Evolutionary conservation across 148 eudicot species (phyloP).

Genomic region (Gaultheria prostrata): DNA sequence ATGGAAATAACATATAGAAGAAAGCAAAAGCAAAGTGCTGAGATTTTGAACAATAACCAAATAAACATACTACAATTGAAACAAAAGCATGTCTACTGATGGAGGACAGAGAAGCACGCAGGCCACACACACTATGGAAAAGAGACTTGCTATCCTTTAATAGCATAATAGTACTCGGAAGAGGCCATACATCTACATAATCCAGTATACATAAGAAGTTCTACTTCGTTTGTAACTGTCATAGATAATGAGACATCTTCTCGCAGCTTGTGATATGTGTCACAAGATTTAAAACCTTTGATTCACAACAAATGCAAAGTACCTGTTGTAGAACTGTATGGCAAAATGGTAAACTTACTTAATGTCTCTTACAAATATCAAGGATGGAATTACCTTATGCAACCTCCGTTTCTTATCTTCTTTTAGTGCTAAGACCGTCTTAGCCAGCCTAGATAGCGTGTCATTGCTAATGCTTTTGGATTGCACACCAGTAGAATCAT

Average conservation of each 20-base stretch:
- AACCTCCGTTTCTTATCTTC: constrained; percentile 93
- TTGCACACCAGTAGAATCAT: constrained; percentile 75
- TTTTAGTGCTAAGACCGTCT: constrained; percentile 77
- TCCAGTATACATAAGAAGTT: background rate
- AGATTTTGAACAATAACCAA: background rate
- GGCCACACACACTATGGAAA: background rate
- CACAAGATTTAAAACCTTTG: background rate
- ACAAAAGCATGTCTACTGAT: background rate
- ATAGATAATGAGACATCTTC: background rate
- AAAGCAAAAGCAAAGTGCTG: background rate
- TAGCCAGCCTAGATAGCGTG: constrained; percentile 75
- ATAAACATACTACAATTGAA: background rate
- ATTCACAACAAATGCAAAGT: background rate
- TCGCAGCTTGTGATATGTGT: background rate
- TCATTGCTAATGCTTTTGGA: constrained; percentile 96
- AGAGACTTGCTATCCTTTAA: background rate
- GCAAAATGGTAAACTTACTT: background rate
- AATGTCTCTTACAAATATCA: constrained; percentile 7
- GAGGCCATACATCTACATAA: background rate
- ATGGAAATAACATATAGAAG: background rate
- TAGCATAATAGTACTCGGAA: background rate
- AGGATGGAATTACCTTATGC: constrained; percentile 55
- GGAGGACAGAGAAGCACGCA: background rate
- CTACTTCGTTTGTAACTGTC: background rate
- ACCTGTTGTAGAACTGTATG: background rate